phyloP scores from a whole-genome alignment of 106 monocot genomes.

The Apostasia ramifera region DNA sequence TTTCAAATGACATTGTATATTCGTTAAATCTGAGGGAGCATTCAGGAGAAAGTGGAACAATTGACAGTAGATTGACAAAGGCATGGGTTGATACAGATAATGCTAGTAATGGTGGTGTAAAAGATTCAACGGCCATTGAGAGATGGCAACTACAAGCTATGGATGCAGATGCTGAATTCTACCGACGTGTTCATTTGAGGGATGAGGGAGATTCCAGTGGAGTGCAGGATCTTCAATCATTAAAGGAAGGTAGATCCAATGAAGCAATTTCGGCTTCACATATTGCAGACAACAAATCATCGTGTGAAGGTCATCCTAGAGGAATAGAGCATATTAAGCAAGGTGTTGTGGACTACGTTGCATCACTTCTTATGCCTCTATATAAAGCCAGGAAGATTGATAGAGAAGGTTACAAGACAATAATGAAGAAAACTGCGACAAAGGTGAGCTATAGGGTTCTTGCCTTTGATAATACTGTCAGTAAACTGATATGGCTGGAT shows the following conservation, averaged over 20 bases:
- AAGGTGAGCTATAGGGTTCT: slow-evolving; percentile 46
- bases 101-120: slow-evolving; percentile 66
- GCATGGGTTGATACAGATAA: slow-evolving; percentile 95
- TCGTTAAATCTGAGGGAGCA: slow-evolving; percentile 46
- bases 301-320: slow-evolving; percentile 43
- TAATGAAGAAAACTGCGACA: slow-evolving; percentile 92
- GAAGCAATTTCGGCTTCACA: slow-evolving; percentile 51
- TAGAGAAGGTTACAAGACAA: slow-evolving; percentile 81
- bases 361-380: slow-evolving; percentile 84
- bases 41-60: slow-evolving; percentile 57
- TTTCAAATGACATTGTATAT: slow-evolving; percentile 46
- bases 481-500: too few relatives aligned
- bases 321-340: slow-evolving; percentile 73
- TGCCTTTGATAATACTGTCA: too few relatives aligned
- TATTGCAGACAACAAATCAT: slow-evolving; percentile 47
- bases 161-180: slow-evolving; percentile 81
- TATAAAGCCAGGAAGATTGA: slow-evolving; percentile 89
- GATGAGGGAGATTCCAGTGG: slow-evolving; percentile 59
- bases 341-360: slow-evolving; percentile 83
- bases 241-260: slow-evolving; percentile 18
- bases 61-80: slow-evolving; percentile 59
- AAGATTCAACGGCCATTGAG: slow-evolving; percentile 86
- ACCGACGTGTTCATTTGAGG: slow-evolving; percentile 31
- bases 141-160: slow-evolving; percentile 97
- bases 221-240: slow-evolving; percentile 3